A percentile compares a stretch with the other conserved stretches of the same genome.
Evolutionary conservation across 495 filamentous ascomycete species (phyloP).

Genomic region (Podospora pseudopauciseta): DNA sequence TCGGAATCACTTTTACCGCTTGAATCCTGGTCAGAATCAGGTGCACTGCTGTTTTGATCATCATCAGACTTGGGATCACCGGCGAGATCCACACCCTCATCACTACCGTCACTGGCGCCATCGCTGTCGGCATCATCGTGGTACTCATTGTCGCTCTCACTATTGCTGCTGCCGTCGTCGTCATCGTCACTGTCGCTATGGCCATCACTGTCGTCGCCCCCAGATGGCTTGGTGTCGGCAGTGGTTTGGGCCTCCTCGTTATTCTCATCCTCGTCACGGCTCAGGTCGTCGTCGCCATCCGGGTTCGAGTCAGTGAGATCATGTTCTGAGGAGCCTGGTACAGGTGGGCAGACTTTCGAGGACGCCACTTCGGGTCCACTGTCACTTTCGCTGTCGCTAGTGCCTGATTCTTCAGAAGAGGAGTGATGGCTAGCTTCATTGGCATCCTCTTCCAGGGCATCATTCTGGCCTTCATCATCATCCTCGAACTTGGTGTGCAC

Average conservation of each 20-base stretch:
- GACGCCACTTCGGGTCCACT: slow-evolving; percentile 24
- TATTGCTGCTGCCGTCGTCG: slow-evolving; percentile 8
- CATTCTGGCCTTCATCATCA: not conserved
- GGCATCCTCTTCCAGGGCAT: not conserved
- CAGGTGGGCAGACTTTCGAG: slow-evolving; percentile 5
- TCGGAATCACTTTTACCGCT: slow-evolving; percentile 28
- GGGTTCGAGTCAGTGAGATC: not conserved
- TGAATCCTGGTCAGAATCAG: slow-evolving; percentile 25
- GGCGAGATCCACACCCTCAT: slow-evolving; percentile 1
- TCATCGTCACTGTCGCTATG: slow-evolving; percentile 11
- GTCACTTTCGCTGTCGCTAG: slow-evolving; percentile 18
- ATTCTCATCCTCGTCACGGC: not conserved
- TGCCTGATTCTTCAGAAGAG: not conserved
- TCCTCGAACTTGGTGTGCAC: slow-evolving; percentile 30
- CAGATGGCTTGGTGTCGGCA: not conserved
- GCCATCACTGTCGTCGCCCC: slow-evolving; percentile 15
- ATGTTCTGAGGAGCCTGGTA: not conserved
- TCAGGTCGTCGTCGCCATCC: slow-evolving; percentile 3
- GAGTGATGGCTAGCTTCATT: slow-evolving; percentile 3
- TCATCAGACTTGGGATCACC: slow-evolving; percentile 9
- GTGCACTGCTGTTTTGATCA: not conserved
- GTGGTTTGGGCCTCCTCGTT: not conserved
- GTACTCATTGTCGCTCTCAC: not conserved
- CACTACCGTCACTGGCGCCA: slow-evolving; percentile 5
- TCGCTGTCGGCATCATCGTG: slow-evolving; percentile 12